These are phyloP conservation scores for Penicillium cosmopolitanum DNA, from an alignment of 495 filamentous ascomycete species.

Conservation along the genomic window DNA sequence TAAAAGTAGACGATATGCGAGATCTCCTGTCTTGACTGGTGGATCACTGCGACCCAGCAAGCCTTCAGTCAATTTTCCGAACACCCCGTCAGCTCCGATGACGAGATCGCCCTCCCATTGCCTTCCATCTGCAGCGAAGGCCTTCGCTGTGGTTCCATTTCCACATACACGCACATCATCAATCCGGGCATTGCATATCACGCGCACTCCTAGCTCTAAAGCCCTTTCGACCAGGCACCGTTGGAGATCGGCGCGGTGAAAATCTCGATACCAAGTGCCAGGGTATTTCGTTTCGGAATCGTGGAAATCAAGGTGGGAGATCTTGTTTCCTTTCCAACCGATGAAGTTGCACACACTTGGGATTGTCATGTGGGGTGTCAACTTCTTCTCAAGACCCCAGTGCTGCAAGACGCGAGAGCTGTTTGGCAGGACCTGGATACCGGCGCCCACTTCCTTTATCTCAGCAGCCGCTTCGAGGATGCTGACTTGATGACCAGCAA, in stretches of 20 bases:
- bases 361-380: conserved; percentile 51
- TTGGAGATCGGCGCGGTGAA: conserved; percentile 63
- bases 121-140: conserved; percentile 32
- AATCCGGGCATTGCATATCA: conserved; percentile 51
- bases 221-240: conserved; percentile 54
- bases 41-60: conserved; percentile 40
- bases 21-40: conserved; percentile 64
- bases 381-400: conserved; percentile 55
- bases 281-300: conserved; percentile 46
- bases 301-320: conserved; percentile 53
- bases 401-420: conserved; percentile 55
- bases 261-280: conserved; percentile 60
- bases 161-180: conserved; percentile 38
- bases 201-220: conserved; percentile 50
- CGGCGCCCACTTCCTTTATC: conserved; percentile 57
- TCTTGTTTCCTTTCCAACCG: conserved; percentile 53
- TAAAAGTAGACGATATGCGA: conserved; percentile 68
- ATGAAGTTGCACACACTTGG: conserved; percentile 61
- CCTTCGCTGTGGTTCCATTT: conserved; percentile 31
- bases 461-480: conserved; percentile 63
- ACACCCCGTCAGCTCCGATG: conserved; percentile 62
- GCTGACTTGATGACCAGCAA: conserved; percentile 62
- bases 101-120: conserved; percentile 55
- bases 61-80: conserved; percentile 46
- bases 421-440: conserved; percentile 61